Conservation (phyloP, 108 stramenopile genomes). For the Skeletonema grethae region DNA sequence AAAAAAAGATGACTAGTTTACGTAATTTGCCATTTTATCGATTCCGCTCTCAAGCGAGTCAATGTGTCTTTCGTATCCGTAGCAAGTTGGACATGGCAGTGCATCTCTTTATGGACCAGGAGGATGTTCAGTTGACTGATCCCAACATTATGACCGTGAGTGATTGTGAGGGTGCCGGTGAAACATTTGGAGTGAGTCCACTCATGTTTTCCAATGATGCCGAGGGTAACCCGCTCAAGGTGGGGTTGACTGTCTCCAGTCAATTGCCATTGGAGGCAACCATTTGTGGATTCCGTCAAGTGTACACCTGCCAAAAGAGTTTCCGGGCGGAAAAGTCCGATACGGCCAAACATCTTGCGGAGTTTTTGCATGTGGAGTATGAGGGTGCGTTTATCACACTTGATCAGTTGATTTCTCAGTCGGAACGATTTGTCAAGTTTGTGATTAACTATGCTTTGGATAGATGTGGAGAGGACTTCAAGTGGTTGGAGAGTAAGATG, state of each 20-base stretch:
- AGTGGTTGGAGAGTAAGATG: slow-evolving; percentile 83
- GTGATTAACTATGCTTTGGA: slow-evolving; percentile 87
- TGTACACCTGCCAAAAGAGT: slow-evolving; percentile 95
- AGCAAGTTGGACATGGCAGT: slow-evolving; percentile 63
- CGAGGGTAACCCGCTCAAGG: slow-evolving; percentile 55
- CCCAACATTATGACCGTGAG: slow-evolving; percentile 79
- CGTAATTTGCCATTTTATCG: slow-evolving; percentile 58
- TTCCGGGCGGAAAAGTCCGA: slow-evolving; percentile 96
- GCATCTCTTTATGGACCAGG: slow-evolving; percentile 69
- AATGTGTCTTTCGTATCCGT: slow-evolving; percentile 64
- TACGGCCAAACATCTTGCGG: slow-evolving; percentile 93
- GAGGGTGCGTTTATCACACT: slow-evolving; percentile 91
- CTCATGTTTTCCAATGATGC: slow-evolving; percentile 64
- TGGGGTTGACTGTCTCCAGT: slow-evolving; percentile 88
- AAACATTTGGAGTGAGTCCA: slow-evolving; percentile 85
- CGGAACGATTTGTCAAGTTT: slow-evolving; percentile 96
- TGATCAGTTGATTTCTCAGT: slow-evolving; percentile 81
- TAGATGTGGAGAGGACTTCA: slow-evolving; percentile 85
- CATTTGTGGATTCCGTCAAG: slow-evolving; percentile 88
- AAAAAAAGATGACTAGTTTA: slow-evolving; percentile 61
- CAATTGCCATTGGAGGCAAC: slow-evolving; percentile 95
- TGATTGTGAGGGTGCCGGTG: slow-evolving; percentile 98
- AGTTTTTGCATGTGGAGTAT: slow-evolving; percentile 96
- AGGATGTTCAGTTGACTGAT: slow-evolving; percentile 61
- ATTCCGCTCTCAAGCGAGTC: slow-evolving; percentile 60